phyloP scores from a whole-genome alignment of 2,329 filamentous ascomycete genomes.

The Fusarium austroafricanum region DNA sequence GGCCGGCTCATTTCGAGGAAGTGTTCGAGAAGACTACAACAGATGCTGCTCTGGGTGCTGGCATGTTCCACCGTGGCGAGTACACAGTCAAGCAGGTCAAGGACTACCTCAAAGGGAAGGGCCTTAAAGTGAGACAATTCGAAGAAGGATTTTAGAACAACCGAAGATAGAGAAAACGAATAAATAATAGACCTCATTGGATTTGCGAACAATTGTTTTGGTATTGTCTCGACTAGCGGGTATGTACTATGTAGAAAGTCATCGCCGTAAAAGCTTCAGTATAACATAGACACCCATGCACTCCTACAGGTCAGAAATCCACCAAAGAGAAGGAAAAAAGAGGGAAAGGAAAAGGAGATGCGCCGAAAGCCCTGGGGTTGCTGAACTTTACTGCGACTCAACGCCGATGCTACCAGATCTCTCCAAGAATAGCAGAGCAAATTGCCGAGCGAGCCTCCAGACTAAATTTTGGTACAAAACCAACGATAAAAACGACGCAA shows the following conservation, averaged over 20 bases:
- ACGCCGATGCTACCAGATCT: conserved; percentile 35
- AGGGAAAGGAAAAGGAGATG: conserved; percentile 16
- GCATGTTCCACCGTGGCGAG: conserved; percentile 97
- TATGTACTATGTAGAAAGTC: conserved; percentile 9
- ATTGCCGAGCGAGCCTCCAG: conserved; percentile 19
- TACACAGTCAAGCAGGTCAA: conserved; percentile 97
- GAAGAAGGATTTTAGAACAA: conserved; percentile 63
- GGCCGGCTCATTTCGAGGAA: conserved; percentile 87
- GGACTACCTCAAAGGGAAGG: conserved; percentile 77
- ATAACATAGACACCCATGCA: conserved; percentile 23
- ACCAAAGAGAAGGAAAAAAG: neutral
- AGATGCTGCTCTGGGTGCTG: conserved; percentile 93
- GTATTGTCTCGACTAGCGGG: conserved; percentile 27
- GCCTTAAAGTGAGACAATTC: conserved; percentile 81
- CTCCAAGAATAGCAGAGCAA: conserved; percentile 26
- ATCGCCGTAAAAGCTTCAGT: conserved; percentile 16
- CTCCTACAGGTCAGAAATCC: conserved; percentile 32
- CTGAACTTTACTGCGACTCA: conserved; percentile 34
- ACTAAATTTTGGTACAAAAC: conserved; percentile 33
- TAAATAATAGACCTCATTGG: conserved; percentile 7
- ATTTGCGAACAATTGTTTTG: conserved; percentile 15
- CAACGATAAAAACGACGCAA: conserved; percentile 30
- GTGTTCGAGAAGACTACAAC: conserved; percentile 88
- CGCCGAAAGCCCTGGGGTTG: conserved; percentile 25
- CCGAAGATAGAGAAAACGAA: conserved; percentile 18